Conservation (phyloP, 345 rosid species). For the Eutrema japonicum region DNA sequence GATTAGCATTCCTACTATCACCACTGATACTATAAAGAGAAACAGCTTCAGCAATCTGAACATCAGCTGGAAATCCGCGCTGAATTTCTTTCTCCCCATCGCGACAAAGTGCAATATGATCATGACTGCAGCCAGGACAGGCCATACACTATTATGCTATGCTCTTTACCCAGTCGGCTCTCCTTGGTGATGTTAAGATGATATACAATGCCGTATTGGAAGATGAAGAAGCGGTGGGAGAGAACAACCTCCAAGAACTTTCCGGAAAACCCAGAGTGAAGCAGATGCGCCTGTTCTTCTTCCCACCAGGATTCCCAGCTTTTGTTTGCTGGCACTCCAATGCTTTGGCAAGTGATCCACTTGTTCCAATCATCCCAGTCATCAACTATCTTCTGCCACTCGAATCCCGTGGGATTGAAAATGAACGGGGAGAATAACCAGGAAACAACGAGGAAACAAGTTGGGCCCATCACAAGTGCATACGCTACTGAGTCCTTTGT, state of each 20-base stretch:
- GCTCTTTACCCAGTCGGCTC: conserved; percentile 59
- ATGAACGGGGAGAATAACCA: conserved; percentile 91
- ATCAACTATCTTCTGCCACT: conserved; percentile 97
- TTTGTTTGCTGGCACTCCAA: conserved; percentile 89
- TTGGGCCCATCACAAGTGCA: conserved; percentile 63
- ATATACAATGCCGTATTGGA: conserved; percentile 91
- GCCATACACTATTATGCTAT: conserved; percentile 77
- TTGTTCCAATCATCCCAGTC: conserved; percentile 98
- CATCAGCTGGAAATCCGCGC: conserved; percentile 96
- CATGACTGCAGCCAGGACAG: conserved; percentile 90
- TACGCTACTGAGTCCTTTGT: conserved; percentile 43
- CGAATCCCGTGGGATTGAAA: conserved; percentile 94
- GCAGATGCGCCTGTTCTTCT: conserved; percentile 92
- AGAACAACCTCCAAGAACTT: conserved; percentile 78
- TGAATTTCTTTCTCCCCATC: conserved; percentile 93
- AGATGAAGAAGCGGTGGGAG: conserved; percentile 71
- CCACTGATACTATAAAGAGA: conserved; percentile 66
- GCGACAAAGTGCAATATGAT: conserved; percentile 84
- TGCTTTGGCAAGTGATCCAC: conserved; percentile 64
- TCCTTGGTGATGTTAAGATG: conserved; percentile 67
- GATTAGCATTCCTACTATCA: conserved; percentile 65
- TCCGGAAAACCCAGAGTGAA: conserved; percentile 70
- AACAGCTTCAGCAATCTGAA: conserved; percentile 84
- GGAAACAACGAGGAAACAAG: conserved; percentile 88
- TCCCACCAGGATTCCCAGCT: conserved; percentile 99